Percentiles rank a stretch among this genome's conserved stretches.
These are phyloP conservation scores for Prunus salicina DNA, from an alignment of 306 rosid species.

Conservation along the genomic window DNA sequence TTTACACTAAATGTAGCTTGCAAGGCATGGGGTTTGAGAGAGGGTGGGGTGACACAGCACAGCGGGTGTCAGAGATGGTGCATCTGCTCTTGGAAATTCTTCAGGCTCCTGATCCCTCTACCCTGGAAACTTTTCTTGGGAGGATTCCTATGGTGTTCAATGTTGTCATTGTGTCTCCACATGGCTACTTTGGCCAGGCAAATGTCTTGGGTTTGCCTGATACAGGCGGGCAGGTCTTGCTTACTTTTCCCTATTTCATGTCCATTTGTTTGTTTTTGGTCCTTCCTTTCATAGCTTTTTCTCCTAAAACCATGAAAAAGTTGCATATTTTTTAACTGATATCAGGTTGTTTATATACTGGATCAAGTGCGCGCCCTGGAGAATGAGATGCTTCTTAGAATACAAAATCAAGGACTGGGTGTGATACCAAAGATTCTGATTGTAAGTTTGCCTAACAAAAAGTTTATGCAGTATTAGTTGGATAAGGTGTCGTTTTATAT, in stretches of 20 bases:
- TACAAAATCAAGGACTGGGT: constrained; percentile 73
- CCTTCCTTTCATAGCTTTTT: not conserved
- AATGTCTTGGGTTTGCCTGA: constrained; percentile 95
- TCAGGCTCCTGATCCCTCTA: constrained; percentile 82
- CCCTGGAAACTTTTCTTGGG: constrained; percentile 79
- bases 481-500: not conserved
- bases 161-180: constrained; percentile 89
- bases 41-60: constrained; percentile 83
- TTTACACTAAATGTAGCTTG: constrained; percentile 37
- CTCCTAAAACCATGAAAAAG: not conserved
- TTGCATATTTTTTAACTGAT: not conserved
- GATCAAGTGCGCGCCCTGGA: constrained; percentile 98
- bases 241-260: not conserved
- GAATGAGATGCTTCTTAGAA: constrained; percentile 83
- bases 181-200: constrained; percentile 94
- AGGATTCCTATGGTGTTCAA: constrained; percentile 90
- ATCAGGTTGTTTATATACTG: constrained; percentile 85
- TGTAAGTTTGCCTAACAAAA: constrained; percentile 39
- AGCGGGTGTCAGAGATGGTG: constrained; percentile 50
- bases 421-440: constrained; percentile 78
- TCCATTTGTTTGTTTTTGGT: not conserved
- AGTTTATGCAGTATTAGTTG: constrained; percentile 5
- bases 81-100: constrained; percentile 72
- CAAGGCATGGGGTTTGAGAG: constrained; percentile 82
- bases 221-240: constrained; percentile 91